Base-by-base conservation (phyloP, 306 rosid genomes). In the Rosa multiflora region DNA sequence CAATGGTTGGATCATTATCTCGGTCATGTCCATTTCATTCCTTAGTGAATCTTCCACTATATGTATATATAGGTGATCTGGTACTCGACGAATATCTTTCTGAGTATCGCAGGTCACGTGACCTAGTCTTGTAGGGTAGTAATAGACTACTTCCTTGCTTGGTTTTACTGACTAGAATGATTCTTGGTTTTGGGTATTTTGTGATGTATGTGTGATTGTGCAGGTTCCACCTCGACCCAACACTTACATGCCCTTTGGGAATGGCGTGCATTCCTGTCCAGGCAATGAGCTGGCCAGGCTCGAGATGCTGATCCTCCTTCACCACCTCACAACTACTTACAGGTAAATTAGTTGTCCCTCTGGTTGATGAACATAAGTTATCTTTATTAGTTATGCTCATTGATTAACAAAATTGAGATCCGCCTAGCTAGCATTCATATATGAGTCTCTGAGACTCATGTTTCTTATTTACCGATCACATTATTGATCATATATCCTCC, bases 211-310 rank as follows among this genome's bases (percentile, higher is more conserved):
- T 88, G 87, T 85, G 85, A 85, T 86, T 79, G 21, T 80, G 83
- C 77, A 94, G 98, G 92, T 86, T 76, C 89, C 97, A 87, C 98
- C 94, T 5, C 78, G 86, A 83, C 97, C 97, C 61, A 89, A 94
- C 85, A 94, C 98, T 61, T 94, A 83, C 84, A 82, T 94, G 90
- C 97, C 98, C 68, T 94, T 94, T 80, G 98, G 98, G 23, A 92
- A 89, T 82, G 98, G 98, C 64, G 89, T 86, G 73, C 98, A 94
- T 76, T 87, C 98, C n/a, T 94, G 98, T 92, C 98, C 98, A 23
- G 98, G 98, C 9, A 94, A 86, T 85, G 98, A 94, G 83, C 86
- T 94, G 82, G 98, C 98, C 63, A 94, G 92, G 97, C 93, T 94
- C 23, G 97, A 94, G 75, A 78, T 87, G 67, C 90, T 92, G 76